Evolutionary conservation across 2,329 filamentous ascomycete genomes (phyloP), one percentile per base, ranked within the genome.

Genomic region (Reticulascus tulasneorum): DNA sequence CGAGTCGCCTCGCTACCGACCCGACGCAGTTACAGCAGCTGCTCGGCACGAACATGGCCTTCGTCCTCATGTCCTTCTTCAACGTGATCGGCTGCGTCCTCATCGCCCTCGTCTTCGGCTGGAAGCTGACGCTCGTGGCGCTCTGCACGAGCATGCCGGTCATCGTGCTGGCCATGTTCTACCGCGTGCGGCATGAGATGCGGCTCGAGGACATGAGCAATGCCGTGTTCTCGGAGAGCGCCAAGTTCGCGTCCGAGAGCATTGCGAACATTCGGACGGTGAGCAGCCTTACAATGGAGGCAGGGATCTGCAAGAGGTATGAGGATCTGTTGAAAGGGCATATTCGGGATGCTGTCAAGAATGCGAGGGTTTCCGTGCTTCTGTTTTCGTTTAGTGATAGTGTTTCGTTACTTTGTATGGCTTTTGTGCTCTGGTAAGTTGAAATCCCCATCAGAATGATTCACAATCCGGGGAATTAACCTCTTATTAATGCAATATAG

Each of bases 81-180:
- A 46, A 42, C 23, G 44, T 46, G 20, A 27, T 46, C n/a, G 42
- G 39, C n/a, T 42, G 44, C 8, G 20, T 44, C 4, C 31, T 37
- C 1, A 37, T 65, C 13, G 54, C 57, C 5, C 51, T 65, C 18
- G 47, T 54, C 19, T 52, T 65, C 18, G 62, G 61, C 17, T 66
- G 62, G 62, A 64, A 64, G 49, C 49, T 66, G 19, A 59, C 60
- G 3, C 56, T 66, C 22, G 36, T 52, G 8, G 56, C 56, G 22
- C 44, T 59, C 28, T 57, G 54, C 9, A 35, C 31, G 0, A 35
- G 22, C 9, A 40, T 38, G 20, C 43, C 37, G 27, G 50, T 50
- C 13, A 54, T 47, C 26, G 25, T 47, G 12, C 29, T 34, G 2
- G 42, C 44, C 16, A 41, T 41, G 25, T 47, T 42, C 33, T 38